Evolutionary conservation across 768 basidiomycete species (phyloP).

Genomic region (Naganishia randhawae): DNA sequence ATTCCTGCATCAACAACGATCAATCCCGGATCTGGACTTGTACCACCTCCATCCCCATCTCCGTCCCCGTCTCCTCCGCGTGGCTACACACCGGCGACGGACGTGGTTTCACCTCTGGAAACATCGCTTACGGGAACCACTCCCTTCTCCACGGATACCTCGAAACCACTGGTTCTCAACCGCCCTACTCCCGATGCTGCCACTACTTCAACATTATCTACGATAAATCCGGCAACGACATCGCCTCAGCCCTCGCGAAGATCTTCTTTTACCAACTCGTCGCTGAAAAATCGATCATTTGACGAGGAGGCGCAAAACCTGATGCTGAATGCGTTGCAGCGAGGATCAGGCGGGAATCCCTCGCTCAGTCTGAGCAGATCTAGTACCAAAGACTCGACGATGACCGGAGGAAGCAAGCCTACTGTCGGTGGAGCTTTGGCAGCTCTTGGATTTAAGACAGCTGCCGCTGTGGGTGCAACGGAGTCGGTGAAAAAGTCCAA

Average conservation of each 20-base stretch:
- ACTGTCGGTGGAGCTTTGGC: slow-evolving; percentile 47
- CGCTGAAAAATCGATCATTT: slow-evolving; percentile 37
- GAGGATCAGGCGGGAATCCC: slow-evolving; percentile 45
- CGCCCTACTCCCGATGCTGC: not conserved
- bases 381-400: slow-evolving; percentile 20
- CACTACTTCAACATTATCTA: not conserved
- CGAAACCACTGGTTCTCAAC: not conserved
- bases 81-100: not conserved
- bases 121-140: not conserved
- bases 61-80: not conserved
- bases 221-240: not conserved
- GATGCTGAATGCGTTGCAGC: slow-evolving; percentile 58
- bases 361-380: slow-evolving; percentile 31
- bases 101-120: slow-evolving; percentile 2
- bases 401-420: slow-evolving; percentile 39
- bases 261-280: slow-evolving; percentile 19
- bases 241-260: slow-evolving; percentile 4
- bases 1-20: not conserved
- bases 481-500: slow-evolving; percentile 10
- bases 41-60: slow-evolving; percentile 8
- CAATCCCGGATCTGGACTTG: not conserved
- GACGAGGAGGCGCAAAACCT: slow-evolving; percentile 56
- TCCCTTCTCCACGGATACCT: not conserved
- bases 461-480: slow-evolving; percentile 16
- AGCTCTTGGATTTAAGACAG: slow-evolving; percentile 52